Conservation (phyloP, 257 asterid genomes). For the Lantana camara region DNA sequence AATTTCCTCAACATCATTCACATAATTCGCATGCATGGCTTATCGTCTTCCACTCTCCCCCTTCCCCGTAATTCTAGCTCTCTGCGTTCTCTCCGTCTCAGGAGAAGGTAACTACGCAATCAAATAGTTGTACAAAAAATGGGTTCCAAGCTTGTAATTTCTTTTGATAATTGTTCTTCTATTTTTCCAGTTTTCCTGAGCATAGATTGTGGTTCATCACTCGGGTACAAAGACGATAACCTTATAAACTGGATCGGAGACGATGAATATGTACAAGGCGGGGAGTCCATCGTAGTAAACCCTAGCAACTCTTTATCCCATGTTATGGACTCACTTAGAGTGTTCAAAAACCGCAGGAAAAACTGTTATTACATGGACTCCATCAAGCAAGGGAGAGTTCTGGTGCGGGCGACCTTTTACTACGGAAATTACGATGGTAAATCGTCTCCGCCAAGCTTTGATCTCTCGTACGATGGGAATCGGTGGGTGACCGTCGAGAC, state of each 20-base stretch:
- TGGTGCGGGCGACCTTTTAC: conserved; percentile 60
- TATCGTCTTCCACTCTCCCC: no score
- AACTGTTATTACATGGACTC: conserved; percentile 47
- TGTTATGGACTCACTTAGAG: conserved; percentile 51
- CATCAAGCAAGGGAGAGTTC: conserved; percentile 32
- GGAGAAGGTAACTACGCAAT: no score
- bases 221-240: conserved; percentile 11
- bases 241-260: conserved; percentile 32
- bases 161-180: no score
- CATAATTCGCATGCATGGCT: no score
- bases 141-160: no score
- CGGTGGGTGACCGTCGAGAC: conserved; percentile 47
- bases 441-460: conserved; percentile 57
- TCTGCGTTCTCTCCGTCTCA: no score
- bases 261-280: conserved; percentile 9
- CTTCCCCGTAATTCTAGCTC: no score
- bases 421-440: conserved; percentile 69
- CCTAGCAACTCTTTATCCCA: not conserved
- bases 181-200: no score
- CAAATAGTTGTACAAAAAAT: no score
- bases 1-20: no score
- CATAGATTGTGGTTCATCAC: conserved; percentile 23
- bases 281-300: conserved; percentile 21
- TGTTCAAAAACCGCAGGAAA: conserved; percentile 47
- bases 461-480: conserved; percentile 62